A percentile compares a stretch with the other conserved stretches of the same genome.
These are phyloP conservation scores for Coemansia sp. DNA, from an alignment of 192 early-diverging fungal genomes.

Conservation along the genomic window DNA sequence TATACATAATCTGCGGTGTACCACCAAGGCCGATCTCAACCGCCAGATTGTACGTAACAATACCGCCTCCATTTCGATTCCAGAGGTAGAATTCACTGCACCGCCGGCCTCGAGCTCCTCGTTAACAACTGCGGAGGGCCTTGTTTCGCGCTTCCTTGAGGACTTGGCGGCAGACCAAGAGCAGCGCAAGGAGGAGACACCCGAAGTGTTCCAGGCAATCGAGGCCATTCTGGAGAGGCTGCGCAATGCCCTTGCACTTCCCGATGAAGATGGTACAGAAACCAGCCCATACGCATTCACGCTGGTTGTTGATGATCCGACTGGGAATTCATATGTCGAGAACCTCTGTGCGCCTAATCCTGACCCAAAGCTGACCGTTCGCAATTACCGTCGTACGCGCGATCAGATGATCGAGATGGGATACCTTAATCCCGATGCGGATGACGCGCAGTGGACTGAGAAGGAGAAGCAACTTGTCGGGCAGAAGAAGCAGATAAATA, in stretches of 20 bases:
- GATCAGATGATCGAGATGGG: conserved; percentile 82
- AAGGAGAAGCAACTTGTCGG: conserved; percentile 19
- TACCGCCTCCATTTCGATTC: conserved; percentile 71
- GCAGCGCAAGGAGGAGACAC: conserved; percentile 66
- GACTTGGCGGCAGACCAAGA: conserved; percentile 78
- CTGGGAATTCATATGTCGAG: conserved; percentile 92
- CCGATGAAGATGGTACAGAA: conserved; percentile 40
- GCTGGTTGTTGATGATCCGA: conserved; percentile 81
- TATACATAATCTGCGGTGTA: conserved; percentile 61
- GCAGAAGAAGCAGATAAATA: conserved; percentile 15
- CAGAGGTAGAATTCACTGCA: conserved; percentile 87
- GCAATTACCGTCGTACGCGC: conserved; percentile 68
- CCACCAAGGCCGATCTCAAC: conserved; percentile 76
- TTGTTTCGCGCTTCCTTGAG: conserved; percentile 73
- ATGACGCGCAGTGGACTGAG: conserved; percentile 37
- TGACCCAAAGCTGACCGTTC: conserved; percentile 72
- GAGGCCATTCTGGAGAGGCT: conserved; percentile 66
- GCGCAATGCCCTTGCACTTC: conserved; percentile 53
- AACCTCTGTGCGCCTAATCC: conserved; percentile 71
- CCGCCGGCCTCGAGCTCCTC: conserved; percentile 76
- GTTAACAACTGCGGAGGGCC: conserved; percentile 91
- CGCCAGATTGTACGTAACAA: conserved; percentile 91
- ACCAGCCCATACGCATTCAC: conserved; percentile 59
- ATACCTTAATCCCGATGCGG: conserved; percentile 59
- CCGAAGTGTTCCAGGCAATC: conserved; percentile 72